A percentile compares a stretch with the other conserved stretches of the same genome.
phyloP scores from a whole-genome alignment of 106 monocot genomes.

The Vanilla planifolia region DNA sequence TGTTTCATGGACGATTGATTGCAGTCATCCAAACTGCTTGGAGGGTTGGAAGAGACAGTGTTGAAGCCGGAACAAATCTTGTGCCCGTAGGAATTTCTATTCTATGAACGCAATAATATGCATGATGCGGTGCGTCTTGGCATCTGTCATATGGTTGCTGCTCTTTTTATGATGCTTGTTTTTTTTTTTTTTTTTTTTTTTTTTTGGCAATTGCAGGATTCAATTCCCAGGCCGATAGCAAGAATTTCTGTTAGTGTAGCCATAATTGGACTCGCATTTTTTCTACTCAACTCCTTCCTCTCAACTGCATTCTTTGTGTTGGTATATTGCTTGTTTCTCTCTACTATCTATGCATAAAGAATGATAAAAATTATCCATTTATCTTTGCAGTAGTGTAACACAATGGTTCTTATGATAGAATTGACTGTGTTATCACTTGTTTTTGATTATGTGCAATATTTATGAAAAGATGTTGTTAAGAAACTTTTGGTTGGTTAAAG shows the following conservation, averaged over 20 bases:
- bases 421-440: too few relatives aligned
- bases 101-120: background rate
- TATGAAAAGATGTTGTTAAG: too few relatives aligned
- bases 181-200: background rate
- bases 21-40: constrained; percentile 45
- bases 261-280: constrained; percentile 33
- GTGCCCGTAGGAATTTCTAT: constrained; percentile 41
- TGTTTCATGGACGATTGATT: background rate
- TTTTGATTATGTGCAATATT: too few relatives aligned
- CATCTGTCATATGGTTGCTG: background rate
- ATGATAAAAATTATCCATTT: background rate
- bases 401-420: too few relatives aligned
- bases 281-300: constrained; percentile 62
- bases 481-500: too few relatives aligned
- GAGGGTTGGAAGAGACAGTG: constrained; percentile 48
- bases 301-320: constrained; percentile 79
- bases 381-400: too few relatives aligned
- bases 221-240: constrained; percentile 63
- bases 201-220: constrained; percentile 31
- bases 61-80: constrained; percentile 51
- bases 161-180: background rate
- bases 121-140: background rate
- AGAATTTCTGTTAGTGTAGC: constrained; percentile 43
- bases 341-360: background rate
- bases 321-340: constrained; percentile 19